Percentiles rank a stretch among this genome's conserved stretches.
These are phyloP conservation scores for Diaporthe sp. DNA, from an alignment of 2,329 filamentous ascomycete species.

Conservation along the genomic window DNA sequence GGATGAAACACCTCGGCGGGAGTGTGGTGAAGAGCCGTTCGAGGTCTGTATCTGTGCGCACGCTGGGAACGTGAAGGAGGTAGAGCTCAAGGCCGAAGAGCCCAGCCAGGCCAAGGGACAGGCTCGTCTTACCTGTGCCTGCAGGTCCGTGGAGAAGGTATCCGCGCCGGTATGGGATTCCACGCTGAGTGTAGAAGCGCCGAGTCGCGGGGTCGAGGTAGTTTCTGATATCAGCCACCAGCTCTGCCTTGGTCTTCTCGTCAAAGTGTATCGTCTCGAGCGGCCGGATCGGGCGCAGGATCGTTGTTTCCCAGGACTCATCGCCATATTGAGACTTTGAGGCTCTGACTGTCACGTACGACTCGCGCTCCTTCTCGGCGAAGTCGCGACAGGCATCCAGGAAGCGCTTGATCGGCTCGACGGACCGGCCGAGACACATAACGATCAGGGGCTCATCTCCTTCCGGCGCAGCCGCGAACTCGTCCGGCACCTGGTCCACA, in stretches of 20 bases:
- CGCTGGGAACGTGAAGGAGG: slow-evolving; percentile 75
- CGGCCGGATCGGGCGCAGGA: slow-evolving; percentile 51
- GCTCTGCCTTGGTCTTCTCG: slow-evolving; percentile 67
- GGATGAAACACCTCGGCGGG: slow-evolving; percentile 58
- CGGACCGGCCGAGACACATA: slow-evolving; percentile 55
- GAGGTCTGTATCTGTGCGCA: slow-evolving; percentile 48
- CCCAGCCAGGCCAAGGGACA: slow-evolving; percentile 81
- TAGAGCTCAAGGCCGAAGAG: slow-evolving; percentile 81
- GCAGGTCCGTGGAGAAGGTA: slow-evolving; percentile 82
- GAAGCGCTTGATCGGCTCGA: slow-evolving; percentile 50
- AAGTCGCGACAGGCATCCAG: slow-evolving; percentile 50
- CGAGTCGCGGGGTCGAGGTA: slow-evolving; percentile 71
- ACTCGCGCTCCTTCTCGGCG: slow-evolving; percentile 53
- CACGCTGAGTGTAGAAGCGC: slow-evolving; percentile 79
- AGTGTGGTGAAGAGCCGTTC: slow-evolving; percentile 52
- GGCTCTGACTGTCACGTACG: slow-evolving; percentile 54
- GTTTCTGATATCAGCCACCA: slow-evolving; percentile 77
- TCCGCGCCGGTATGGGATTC: slow-evolving; percentile 81
- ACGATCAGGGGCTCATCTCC: slow-evolving; percentile 56
- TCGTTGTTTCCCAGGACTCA: slow-evolving; percentile 53
- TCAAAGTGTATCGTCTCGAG: slow-evolving; percentile 56
- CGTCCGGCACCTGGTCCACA: slow-evolving; percentile 47
- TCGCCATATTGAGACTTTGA: slow-evolving; percentile 47
- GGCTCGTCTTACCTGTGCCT: slow-evolving; percentile 82
- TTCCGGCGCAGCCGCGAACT: slow-evolving; percentile 52